Evolutionary conservation across 2,329 filamentous ascomycete species (phyloP), one percentile per base, ranked within the genome.

Genomic region (Podosphaera fusca): DNA sequence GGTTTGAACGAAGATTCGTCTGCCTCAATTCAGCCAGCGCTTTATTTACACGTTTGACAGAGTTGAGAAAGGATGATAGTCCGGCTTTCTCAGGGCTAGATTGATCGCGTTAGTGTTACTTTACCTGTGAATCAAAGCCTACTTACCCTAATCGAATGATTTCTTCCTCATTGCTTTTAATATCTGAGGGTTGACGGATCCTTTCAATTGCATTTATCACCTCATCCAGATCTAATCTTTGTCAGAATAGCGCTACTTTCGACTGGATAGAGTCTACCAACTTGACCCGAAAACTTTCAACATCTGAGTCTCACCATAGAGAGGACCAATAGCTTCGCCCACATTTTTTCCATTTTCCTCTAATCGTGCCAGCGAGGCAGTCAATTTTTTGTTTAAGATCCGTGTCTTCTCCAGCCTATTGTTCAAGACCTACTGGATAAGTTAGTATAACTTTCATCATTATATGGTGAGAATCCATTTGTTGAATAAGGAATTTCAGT

Each of bases 371-470:
- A 95, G 76, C 55, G 87, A 94, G 34, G 85, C 84, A 70, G 94
- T 85, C 57, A 98, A 95, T 74, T 94, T 95, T 73, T 92, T 95
- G 36, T 88, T 95, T 68, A 96, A 77, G 66, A 87, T 81, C 59
- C 88, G 84, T 63, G 94, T 94, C 76, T 95, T 96, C 64, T 94
- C 87, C 60, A 96, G 80, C 45, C 81, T 75, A 56, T 80, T 84
- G 63, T 82, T 83, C 53, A 85, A 72, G 35, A 84, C 81, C 60
- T 61, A 51, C 33, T 31, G 29, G 35, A 29, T 21, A 9, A 2
- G 42, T 60, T 55, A 59, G 60, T 55, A 49, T 56, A 35, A 38
- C 31, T 31, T 42, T 36, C 31, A 31, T 9, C 51, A 47, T 34
- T 34, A n/a, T 31, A 49, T 40, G 38, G 4, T 42, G 9, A 49